Conservation (phyloP, 768 basidiomycete species). For the Amanita brunnescens region DNA sequence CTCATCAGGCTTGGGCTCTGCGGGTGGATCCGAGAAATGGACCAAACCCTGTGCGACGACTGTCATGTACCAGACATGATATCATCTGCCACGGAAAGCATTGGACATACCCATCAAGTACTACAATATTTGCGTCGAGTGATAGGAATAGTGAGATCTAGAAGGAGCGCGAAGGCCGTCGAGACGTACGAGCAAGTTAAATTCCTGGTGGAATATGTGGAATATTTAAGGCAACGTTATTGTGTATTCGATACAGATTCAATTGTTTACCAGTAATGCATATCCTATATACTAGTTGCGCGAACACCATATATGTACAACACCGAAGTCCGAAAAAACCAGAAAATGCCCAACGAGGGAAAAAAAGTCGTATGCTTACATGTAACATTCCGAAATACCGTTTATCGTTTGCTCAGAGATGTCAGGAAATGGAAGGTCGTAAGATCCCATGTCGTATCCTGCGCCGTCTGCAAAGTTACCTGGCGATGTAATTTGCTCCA, state of each 20-base stretch:
- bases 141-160: constrained; percentile 61
- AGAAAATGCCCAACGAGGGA: not conserved
- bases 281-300: too few relatives aligned
- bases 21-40: constrained; percentile 42
- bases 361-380: not conserved
- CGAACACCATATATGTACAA: not conserved
- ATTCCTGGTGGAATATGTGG: constrained; percentile 72
- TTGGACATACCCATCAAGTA: constrained; percentile 25
- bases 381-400: constrained; percentile 4
- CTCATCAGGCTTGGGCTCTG: constrained; percentile 86
- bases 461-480: not conserved
- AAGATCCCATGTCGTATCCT: not conserved
- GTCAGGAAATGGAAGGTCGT: constrained; percentile 5
- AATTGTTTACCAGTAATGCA: too few relatives aligned
- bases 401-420: constrained; percentile 2
- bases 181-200: constrained; percentile 92
- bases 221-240: constrained; percentile 34
- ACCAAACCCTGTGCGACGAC: constrained; percentile 3
- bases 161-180: constrained; percentile 83
- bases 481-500: constrained; percentile 1
- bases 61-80: constrained; percentile 8
- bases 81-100: constrained; percentile 15
- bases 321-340: constrained; percentile 2
- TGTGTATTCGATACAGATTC: not conserved
- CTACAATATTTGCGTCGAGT: constrained; percentile 64